phyloP scores from a whole-genome alignment of 768 basidiomycete genomes.

The Mycena alexandri region DNA sequence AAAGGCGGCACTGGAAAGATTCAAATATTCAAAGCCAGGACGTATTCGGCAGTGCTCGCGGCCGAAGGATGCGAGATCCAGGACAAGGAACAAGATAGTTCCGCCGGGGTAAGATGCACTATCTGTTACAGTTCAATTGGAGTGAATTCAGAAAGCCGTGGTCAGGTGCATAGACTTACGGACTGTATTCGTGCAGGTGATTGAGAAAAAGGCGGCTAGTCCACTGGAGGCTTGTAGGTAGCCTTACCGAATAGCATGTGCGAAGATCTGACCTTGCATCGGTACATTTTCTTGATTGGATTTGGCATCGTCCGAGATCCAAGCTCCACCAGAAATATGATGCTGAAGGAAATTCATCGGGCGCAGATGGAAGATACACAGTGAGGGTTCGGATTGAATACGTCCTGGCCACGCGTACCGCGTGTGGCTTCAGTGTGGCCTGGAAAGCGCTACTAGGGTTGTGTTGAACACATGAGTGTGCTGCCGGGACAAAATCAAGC shows the following conservation, averaged over 20 bases:
- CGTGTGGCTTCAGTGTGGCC: too few relatives aligned
- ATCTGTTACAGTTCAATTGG: constrained; percentile 16
- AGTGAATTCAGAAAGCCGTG: too few relatives aligned
- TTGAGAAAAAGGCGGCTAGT: not conserved
- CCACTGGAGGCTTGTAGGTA: constrained; percentile 6
- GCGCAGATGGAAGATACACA: not conserved
- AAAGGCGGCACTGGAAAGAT: constrained; percentile 33
- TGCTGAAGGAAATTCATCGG: constrained; percentile 23
- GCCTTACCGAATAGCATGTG: not conserved
- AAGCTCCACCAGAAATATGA: constrained; percentile 35
- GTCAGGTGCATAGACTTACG: constrained; percentile 4
- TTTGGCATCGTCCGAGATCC: constrained; percentile 28
- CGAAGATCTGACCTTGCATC: constrained; percentile 3
- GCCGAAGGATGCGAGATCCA: constrained; percentile 27
- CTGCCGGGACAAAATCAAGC: too few relatives aligned
- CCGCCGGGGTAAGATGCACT: constrained; percentile 18
- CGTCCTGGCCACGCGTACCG: not conserved
- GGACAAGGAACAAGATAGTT: constrained; percentile 23
- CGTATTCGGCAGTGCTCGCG: constrained; percentile 26
- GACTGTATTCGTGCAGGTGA: constrained; percentile 10
- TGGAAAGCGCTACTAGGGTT: too few relatives aligned
- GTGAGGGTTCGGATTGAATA: not conserved
- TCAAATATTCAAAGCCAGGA: constrained; percentile 14
- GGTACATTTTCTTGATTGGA: constrained; percentile 4
- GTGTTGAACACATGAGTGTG: too few relatives aligned